phyloP scores from a whole-genome alignment of 805 yeast species.

The Yarrowia deformans region DNA sequence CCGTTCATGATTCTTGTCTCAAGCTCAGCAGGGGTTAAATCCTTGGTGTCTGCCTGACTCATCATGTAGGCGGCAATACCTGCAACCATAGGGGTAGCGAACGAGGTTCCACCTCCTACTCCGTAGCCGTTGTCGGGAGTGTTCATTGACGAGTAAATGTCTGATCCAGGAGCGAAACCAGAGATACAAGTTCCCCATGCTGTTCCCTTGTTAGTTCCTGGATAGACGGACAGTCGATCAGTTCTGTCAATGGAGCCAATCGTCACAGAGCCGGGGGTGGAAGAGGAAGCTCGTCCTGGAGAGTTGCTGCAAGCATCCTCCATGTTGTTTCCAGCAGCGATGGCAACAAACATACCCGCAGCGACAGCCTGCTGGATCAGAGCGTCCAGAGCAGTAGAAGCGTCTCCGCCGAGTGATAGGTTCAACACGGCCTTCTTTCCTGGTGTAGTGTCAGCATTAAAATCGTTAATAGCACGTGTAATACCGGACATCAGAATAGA shows the following conservation, averaged over 20 bases:
- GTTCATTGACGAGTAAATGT: slow-evolving; percentile 66
- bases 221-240: background rate
- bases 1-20: slow-evolving; percentile 11
- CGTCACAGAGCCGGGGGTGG: background rate
- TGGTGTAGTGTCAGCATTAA: slow-evolving; percentile 51
- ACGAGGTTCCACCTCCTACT: slow-evolving; percentile 81
- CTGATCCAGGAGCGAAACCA: slow-evolving; percentile 95
- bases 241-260: slow-evolving; percentile 1
- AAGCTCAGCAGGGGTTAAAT: slow-evolving; percentile 4
- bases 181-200: slow-evolving; percentile 87
- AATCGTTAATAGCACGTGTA: slow-evolving; percentile 11
- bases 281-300: background rate
- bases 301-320: slow-evolving; percentile 21
- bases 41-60: background rate
- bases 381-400: slow-evolving; percentile 80
- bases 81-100: slow-evolving; percentile 97
- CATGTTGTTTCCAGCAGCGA: slow-evolving; percentile 15
- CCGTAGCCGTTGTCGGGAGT: slow-evolving; percentile 46
- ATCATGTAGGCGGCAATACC: slow-evolving; percentile 83
- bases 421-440: slow-evolving; percentile 56
- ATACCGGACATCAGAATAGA: slow-evolving; percentile 8
- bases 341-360: slow-evolving; percentile 70
- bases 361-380: slow-evolving; percentile 90
- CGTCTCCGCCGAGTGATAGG: slow-evolving; percentile 95
- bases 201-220: slow-evolving; percentile 9